Base-by-base conservation (phyloP, 371 early-diverging fungal species). In the Sporodiniella umbellata region DNA sequence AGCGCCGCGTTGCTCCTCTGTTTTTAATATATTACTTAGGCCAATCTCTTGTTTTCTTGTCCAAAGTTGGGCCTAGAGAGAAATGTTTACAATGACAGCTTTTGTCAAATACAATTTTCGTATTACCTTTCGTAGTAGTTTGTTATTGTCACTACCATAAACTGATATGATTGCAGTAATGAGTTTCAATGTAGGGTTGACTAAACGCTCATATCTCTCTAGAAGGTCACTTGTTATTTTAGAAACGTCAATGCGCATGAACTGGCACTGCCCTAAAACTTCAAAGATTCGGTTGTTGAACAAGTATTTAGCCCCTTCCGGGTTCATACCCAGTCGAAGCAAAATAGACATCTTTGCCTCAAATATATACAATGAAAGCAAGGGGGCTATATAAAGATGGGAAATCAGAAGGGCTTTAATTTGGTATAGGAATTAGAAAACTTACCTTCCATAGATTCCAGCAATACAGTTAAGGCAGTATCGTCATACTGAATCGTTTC, bases 301-400 rank as follows among this genome's bases (percentile, higher is more conserved):
- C 17, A 96, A 68, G 44, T 80, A 72, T 37, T 86, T 83, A 0
- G 91, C 85, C 11, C 94, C 94, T n/a, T 86, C 84, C 8, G 70
- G 61, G 26, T 78, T 71, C 60, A 85, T 83, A 0, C 92, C 81
- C 46, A 96, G 60, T 8, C 91, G 80, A 37, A 92, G 64, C 52
- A 95, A 79, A 39, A 96, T 68, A 1, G 85, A 68, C 85, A 93
- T 80, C 66, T 89, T 91, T n/a, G 87, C 67, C 57, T 94, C 89
- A 62, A 86, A 92, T 24, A 93, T 79, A 59, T 85, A 86, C 7
- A 85, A 61, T 26, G 80, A 66, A 15, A 80, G 70, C 40, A 75
- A 66, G 45, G 81, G 67, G 8, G 76, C 80, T 73, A 52, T 10
- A 28, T 28, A 4, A 28, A 7, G 10, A 10, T 28, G 23, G 22